Base-by-base conservation (phyloP, 129 eudicot genomes). In the Dittrichia graveolens region DNA sequence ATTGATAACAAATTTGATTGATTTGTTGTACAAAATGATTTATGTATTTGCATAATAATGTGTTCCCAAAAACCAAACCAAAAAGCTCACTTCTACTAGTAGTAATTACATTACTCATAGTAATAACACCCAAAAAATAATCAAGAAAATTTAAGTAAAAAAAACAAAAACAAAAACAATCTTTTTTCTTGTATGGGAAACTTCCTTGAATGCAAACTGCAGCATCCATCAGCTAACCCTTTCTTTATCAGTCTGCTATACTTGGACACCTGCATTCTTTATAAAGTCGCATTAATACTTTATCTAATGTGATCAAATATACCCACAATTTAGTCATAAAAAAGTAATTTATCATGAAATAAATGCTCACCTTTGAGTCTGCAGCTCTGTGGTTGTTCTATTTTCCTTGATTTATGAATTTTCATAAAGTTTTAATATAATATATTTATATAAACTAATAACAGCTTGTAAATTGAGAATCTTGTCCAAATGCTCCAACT, bases 401-500 rank as follows among this genome's bases (percentile, higher is more conserved):
- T 68, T 76, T 76, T 50, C 65, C 72, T 34, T 53, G 31, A 24
- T 54, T 52, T 38, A 41, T 40, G 61, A 53, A 57, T 67, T 47
- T 59, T 19, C 68, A 58, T 56, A 42, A 40, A 62, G 10, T 63
- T 35, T 74, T 74, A 42, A 43, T 44, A 49, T 67, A 67, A 41
- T 60, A 38, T 60, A 66, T 67, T 38, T 75, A 55, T 66, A 69
- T 24, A 56, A 24, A 24, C 85, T 77, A 87, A 72, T 81, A 56
- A 79, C 98, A 92, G 53, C 83, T 85, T 73, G 76, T 62, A 82
- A 85, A 75, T 71, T 61, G 88, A 24, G 85, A 84, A 80, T 82
- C 81, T 38, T 88, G 89, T 64, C 97, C 93, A 77, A 89, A 79
- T 35, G 84, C 82, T 79, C 89, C 89, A 78, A 85, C 76, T 69